A percentile compares a stretch with the other conserved stretches of the same genome.
phyloP scores from a whole-genome alignment of 108 stramenopile genomes.

The Nannochloropsis oceanica region DNA sequence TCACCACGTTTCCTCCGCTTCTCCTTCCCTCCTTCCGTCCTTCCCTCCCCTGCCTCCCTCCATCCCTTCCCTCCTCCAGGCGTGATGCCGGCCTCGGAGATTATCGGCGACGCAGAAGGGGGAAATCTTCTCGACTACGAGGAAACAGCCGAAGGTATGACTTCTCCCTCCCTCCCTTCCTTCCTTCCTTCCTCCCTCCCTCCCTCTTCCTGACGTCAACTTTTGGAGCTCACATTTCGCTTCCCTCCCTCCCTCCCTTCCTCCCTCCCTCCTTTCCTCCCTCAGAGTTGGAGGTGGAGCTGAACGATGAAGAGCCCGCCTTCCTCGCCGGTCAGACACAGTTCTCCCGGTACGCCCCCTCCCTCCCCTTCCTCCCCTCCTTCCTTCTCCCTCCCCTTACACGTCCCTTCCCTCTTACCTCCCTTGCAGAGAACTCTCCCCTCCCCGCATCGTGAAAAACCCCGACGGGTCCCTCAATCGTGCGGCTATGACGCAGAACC shows the following conservation, averaged over 20 bases:
- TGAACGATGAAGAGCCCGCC: conserved; percentile 58
- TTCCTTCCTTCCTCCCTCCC: neutral
- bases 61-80: neutral
- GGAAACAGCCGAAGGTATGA: neutral
- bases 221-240: neutral
- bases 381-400: neutral
- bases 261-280: neutral
- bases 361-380: conserved; percentile 1
- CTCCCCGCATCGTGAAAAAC: conserved; percentile 86
- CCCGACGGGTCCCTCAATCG: conserved; percentile 92
- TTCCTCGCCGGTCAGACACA: conserved; percentile 85
- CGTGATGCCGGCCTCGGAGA: neutral
- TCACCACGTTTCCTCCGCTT: neutral
- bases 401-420: neutral
- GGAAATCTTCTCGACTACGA: neutral
- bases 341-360: neutral
- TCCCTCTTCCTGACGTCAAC: neutral
- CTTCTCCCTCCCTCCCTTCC: neutral
- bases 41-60: neutral
- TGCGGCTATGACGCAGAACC: conserved; percentile 82
- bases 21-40: neutral
- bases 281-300: neutral
- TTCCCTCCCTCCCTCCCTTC: neutral
- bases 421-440: conserved; percentile 36
- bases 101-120: neutral